Conservation (phyloP, 805 yeast genomes). For the Sugiyamaella floridensis region DNA sequence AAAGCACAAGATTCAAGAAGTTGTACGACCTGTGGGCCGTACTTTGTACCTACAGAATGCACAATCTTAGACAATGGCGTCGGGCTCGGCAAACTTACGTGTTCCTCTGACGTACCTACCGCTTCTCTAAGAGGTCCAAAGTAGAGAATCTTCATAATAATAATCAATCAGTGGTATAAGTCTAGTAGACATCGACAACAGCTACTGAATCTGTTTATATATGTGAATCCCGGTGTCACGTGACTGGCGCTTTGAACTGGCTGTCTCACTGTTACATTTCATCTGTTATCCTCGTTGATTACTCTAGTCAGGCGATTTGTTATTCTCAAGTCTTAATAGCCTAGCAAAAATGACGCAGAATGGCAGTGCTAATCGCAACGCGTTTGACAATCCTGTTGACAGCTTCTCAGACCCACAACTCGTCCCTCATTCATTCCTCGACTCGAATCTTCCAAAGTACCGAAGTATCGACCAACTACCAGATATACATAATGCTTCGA, state of each 20-base stretch:
- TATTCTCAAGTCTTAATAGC: too few species aligned
- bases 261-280: too few species aligned
- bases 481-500: slow-evolving; percentile 24
- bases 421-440: slow-evolving; percentile 26
- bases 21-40: neutral
- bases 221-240: too few species aligned
- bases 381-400: slow-evolving; percentile 16
- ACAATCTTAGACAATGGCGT: neutral
- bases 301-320: too few species aligned
- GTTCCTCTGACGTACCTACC: neutral
- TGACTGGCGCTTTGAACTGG: too few species aligned
- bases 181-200: too few species aligned
- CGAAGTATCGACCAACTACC: slow-evolving; percentile 15
- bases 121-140: slow-evolving; percentile 8
- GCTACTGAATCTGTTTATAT: too few species aligned
- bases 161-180: too few species aligned
- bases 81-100: neutral
- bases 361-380: neutral
- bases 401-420: slow-evolving; percentile 22
- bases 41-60: neutral
- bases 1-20: slow-evolving; percentile 3
- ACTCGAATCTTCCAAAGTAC: slow-evolving; percentile 17
- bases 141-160: slow-evolving; percentile 5
- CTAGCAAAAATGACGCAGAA: neutral
- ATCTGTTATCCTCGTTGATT: too few species aligned